Conservation (phyloP, 2,329 filamentous ascomycete genomes). For the Alternaria infectoria region DNA sequence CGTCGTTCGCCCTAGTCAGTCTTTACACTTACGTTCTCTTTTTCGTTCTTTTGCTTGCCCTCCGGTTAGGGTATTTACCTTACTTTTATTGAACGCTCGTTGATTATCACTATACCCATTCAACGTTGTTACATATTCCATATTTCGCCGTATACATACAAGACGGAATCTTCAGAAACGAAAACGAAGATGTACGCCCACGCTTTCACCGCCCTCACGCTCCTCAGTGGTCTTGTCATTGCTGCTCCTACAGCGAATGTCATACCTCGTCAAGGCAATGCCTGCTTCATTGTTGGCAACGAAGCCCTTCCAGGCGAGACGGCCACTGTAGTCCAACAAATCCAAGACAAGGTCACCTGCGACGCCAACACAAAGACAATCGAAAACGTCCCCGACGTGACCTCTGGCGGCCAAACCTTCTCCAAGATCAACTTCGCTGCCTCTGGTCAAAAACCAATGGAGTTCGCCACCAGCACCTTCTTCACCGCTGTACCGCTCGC, state of each 20-base stretch:
- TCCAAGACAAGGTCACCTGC: conserved; percentile 60
- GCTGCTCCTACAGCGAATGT: conserved; percentile 20
- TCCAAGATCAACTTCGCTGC: conserved; percentile 63
- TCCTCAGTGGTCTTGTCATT: conserved; percentile 19
- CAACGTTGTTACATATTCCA: background rate
- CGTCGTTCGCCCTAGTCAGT: conserved; percentile 1
- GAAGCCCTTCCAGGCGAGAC: conserved; percentile 60
- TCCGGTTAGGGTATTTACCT: conserved; percentile 12
- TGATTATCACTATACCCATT: background rate
- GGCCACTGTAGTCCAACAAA: conserved; percentile 49
- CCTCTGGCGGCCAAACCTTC: conserved; percentile 58
- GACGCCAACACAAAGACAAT: conserved; percentile 56
- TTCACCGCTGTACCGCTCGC: conserved; percentile 59
- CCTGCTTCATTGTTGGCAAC: conserved; percentile 64
- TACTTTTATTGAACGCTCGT: conserved; percentile 6
- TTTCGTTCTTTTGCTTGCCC: conserved; percentile 1
- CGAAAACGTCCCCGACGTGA: conserved; percentile 63
- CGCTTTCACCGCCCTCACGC: conserved; percentile 14
- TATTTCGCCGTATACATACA: background rate
- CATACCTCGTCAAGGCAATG: conserved; percentile 26
- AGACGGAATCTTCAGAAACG: background rate
- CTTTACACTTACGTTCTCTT: conserved; percentile 3
- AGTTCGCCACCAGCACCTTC: conserved; percentile 63
- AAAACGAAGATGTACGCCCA: conserved; percentile 21
- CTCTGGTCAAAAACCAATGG: conserved; percentile 57